Evolutionary conservation across 192 early-diverging fungal species (phyloP).

Genomic region (Chytriomyces sp.): DNA sequence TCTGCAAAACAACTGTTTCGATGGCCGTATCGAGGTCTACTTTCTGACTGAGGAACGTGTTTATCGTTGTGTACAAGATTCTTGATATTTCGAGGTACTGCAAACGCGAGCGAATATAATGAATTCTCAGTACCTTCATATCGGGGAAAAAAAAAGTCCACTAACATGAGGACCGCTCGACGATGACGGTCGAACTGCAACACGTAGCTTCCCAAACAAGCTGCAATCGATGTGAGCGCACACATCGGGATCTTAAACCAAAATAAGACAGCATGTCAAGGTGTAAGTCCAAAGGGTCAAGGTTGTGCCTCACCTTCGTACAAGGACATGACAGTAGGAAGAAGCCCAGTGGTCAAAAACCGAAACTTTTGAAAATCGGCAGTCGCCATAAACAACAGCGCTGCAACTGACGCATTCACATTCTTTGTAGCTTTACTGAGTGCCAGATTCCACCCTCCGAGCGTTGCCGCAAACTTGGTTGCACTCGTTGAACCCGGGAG

Average conservation of each 20-base stretch:
- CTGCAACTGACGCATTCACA: conserved; percentile 9
- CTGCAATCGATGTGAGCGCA: conserved; percentile 33
- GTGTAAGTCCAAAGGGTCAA: background rate
- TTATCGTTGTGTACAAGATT: conserved; percentile 12
- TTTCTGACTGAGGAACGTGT: conserved; percentile 15
- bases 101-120: background rate
- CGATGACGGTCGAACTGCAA: conserved; percentile 31
- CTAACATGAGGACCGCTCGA: background rate
- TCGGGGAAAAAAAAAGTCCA: background rate
- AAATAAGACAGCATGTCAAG: no score
- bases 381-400: conserved; percentile 16
- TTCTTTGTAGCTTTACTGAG: conserved; percentile 34
- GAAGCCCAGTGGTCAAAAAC: background rate
- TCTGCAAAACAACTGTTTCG: background rate
- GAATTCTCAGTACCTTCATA: background rate
- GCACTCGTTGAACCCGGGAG: background rate
- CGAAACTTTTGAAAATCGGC: conserved; percentile 24
- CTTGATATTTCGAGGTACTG: conserved; percentile 24
- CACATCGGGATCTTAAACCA: conserved; percentile 24
- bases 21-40: conserved; percentile 1
- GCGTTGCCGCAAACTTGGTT: conserved; percentile 8
- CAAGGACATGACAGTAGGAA: conserved; percentile 30
- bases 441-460: conserved; percentile 41
- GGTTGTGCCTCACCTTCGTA: conserved; percentile 23
- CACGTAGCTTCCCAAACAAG: conserved; percentile 12